Evolutionary conservation across 1,284 basidiomycete species (phyloP), one percentile per base, ranked within the genome.

Genomic region (Boletus sp.): DNA sequence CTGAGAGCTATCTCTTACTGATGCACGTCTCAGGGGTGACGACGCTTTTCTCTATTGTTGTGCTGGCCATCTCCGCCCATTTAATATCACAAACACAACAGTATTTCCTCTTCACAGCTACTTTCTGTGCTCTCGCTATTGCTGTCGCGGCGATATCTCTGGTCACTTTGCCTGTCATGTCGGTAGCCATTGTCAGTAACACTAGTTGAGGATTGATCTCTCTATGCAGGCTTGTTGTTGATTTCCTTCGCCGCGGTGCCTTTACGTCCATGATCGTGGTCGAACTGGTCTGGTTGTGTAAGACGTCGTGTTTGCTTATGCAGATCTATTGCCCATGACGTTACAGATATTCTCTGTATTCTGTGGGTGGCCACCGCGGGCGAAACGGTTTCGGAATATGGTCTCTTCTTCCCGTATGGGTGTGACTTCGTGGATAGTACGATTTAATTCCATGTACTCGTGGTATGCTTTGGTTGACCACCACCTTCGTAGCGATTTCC

Each of bases 351-450:
- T 40, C 70, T 84, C 7, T 80, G 74, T 72, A 59, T 84, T 46
- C 60, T 84, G 22, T 84, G 78, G 79, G 66, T 84, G 30, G 69
- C 78, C 13, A 68, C 69, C 45, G 81, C 67, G 3, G 75, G 67
- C 2, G 59, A 69, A 27, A 54, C 74, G 7, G 68, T 69, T 5
- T 46, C 59, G n/a, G 50, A 48, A 1, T 52, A 53, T 25, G 37
- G 35, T 6, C 34, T 63, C 17, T 34, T 52, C 34, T 68, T 65
- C 46, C 41, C 55, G 0, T 27, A 30, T 23, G 59, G 62, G 10
- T 67, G 65, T 39, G 33, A 45, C 37, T 59, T 57, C 25, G 2
- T 25, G 19, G 25, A 47, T 19, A 2, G 65, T 66, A 29, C 2
- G 52, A 33, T 48, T 27, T 14, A 40, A 33, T 48, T 47, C 8